A percentile compares a stretch with the other conserved stretches of the same genome.
Evolutionary conservation across 2,329 filamentous ascomycete species (phyloP).

Genomic region (Thelonectria discophora): DNA sequence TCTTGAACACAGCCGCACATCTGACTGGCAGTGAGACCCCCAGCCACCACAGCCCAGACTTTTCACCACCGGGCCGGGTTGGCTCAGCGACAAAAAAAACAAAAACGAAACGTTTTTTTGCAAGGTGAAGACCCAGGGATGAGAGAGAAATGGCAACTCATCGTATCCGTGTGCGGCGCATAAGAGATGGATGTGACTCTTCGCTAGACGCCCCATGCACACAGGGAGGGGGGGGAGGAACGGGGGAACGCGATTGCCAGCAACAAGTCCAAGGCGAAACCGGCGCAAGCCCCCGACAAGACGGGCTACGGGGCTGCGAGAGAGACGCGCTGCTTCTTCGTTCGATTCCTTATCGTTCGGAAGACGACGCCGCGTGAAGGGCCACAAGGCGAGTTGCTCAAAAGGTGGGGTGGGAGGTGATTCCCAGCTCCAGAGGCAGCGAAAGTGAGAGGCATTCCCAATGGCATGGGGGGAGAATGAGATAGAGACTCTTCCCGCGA

Average conservation of each 20-base stretch:
- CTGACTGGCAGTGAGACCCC: slow-evolving; percentile 23
- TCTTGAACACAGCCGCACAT: slow-evolving; percentile 32
- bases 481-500: no score
- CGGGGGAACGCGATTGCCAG: not conserved
- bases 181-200: not conserved
- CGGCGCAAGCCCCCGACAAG: slow-evolving; percentile 10
- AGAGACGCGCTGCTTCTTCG: no score
- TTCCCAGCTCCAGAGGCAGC: no score
- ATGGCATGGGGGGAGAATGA: no score
- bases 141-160: not conserved
- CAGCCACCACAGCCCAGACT: slow-evolving; percentile 9
- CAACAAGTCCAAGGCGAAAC: not conserved
- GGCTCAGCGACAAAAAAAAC: slow-evolving; percentile 29
- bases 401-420: slow-evolving; percentile 29
- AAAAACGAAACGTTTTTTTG: no score
- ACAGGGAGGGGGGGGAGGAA: not conserved
- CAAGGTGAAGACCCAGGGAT: not conserved
- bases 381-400: slow-evolving; percentile 25
- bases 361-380: slow-evolving; percentile 14
- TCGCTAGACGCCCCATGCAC: not conserved
- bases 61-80: slow-evolving; percentile 41
- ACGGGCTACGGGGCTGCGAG: no score
- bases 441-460: no score
- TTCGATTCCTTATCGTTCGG: slow-evolving; percentile 27
- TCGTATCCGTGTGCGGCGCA: slow-evolving; percentile 4